These are phyloP conservation scores for Aspergillus aculeatinus DNA, from an alignment of 2,329 filamentous ascomycete species.

Conservation along the genomic window DNA sequence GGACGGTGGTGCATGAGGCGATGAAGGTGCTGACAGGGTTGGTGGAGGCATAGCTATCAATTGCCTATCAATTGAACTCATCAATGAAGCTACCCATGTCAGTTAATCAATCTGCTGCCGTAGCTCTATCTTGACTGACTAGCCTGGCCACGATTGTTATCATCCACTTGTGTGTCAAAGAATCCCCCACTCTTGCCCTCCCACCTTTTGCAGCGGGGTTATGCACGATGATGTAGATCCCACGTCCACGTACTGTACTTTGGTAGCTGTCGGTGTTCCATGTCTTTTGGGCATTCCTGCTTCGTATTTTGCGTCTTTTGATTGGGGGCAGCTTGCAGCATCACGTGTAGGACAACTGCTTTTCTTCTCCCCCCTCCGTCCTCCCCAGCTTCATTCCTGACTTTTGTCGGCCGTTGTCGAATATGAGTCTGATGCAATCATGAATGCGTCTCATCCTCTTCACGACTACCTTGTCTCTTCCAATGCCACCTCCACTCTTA, in stretches of 20 bases:
- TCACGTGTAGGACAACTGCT: background rate
- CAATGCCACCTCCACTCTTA: slow-evolving; percentile 52
- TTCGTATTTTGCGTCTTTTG: background rate
- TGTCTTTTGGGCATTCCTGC: background rate
- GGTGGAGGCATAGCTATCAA: background rate
- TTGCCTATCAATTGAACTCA: slow-evolving; percentile 12
- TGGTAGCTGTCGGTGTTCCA: background rate
- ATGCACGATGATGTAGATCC: background rate
- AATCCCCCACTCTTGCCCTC: background rate
- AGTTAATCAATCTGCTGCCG: background rate
- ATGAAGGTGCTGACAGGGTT: slow-evolving; percentile 53
- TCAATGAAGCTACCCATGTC: background rate
- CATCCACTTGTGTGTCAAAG: too few species aligned
- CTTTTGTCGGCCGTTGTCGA: background rate
- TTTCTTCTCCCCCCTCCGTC: background rate
- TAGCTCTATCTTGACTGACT: background rate
- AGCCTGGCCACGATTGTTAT: background rate
- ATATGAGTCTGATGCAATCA: background rate
- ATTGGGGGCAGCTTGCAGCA: background rate
- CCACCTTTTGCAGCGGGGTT: background rate
- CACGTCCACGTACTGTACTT: too few species aligned
- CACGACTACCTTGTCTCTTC: background rate
- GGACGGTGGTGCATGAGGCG: slow-evolving; percentile 63
- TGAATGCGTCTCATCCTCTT: slow-evolving; percentile 54
- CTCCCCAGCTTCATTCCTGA: background rate